These are phyloP conservation scores for Geosiphon pyriformis DNA, from an alignment of 192 early-diverging fungal genomes.

Conservation along the genomic window DNA sequence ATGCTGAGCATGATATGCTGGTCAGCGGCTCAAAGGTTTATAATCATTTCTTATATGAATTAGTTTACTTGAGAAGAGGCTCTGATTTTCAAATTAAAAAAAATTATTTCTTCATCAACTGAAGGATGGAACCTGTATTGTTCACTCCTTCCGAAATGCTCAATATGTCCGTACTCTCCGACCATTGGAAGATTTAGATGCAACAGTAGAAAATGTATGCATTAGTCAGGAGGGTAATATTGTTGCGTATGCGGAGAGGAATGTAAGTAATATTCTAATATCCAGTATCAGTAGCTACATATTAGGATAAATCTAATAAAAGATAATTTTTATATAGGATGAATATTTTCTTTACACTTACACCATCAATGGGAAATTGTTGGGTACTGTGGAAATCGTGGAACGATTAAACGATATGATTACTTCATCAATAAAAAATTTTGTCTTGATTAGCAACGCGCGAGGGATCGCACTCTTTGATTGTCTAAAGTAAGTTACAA, in stretches of 20 bases:
- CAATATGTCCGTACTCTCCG: constrained; percentile 19
- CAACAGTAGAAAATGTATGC: constrained; percentile 19
- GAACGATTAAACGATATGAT: constrained; percentile 16
- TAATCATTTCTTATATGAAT: background rate
- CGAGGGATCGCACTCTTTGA: constrained; percentile 14
- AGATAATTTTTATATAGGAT: background rate
- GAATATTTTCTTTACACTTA: constrained; percentile 22
- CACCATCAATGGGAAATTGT: constrained; percentile 22
- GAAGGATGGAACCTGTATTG: constrained; percentile 24
- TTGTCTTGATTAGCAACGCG: constrained; percentile 1
- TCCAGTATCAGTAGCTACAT: background rate
- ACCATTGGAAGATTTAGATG: constrained; percentile 7
- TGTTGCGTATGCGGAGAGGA: constrained; percentile 9
- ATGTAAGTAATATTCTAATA: background rate
- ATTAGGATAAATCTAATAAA: background rate
- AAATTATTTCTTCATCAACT: background rate
- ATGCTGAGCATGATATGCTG: constrained; percentile 25
- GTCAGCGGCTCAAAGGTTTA: constrained; percentile 21
- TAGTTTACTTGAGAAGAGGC: background rate
- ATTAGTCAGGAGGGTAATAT: constrained; percentile 18
- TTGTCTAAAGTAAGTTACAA: constrained; percentile 10
- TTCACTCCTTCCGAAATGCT: constrained; percentile 20
- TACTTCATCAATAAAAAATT: constrained; percentile 5
- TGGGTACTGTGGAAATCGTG: background rate
- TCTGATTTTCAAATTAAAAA: background rate